These are phyloP conservation scores for Maudiozyma barnettii DNA, from an alignment of 805 yeast genomes.

Conservation along the genomic window DNA sequence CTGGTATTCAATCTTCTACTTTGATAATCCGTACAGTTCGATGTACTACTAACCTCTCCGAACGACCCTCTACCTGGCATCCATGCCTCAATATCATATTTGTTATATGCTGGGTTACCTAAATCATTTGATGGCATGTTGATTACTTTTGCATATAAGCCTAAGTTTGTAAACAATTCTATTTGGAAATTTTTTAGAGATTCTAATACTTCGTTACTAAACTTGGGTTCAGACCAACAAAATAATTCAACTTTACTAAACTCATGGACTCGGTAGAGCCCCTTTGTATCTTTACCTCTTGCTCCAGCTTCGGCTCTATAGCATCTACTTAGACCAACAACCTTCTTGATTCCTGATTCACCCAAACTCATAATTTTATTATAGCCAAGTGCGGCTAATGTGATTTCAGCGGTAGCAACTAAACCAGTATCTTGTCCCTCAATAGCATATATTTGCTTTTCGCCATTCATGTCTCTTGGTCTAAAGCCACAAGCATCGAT, in stretches of 20 bases:
- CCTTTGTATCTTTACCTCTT: slow-evolving; percentile 84
- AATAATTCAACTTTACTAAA: slow-evolving; percentile 91
- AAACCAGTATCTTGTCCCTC: slow-evolving; percentile 47
- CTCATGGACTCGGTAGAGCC: slow-evolving; percentile 90
- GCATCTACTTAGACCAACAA: slow-evolving; percentile 76
- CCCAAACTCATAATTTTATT: slow-evolving; percentile 36
- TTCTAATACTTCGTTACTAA: slow-evolving; percentile 45
- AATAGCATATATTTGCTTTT: slow-evolving; percentile 72
- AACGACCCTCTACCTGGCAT: slow-evolving; percentile 93
- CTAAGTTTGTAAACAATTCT: slow-evolving; percentile 53
- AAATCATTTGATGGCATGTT: slow-evolving; percentile 86
- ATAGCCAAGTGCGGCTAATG: slow-evolving; percentile 72
- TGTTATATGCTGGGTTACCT: slow-evolving; percentile 88
- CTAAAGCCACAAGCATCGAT: slow-evolving; percentile 88
- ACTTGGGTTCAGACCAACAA: slow-evolving; percentile 48
- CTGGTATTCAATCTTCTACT: slow-evolving; percentile 71
- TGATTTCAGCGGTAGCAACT: slow-evolving; percentile 93
- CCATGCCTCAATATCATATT: slow-evolving; percentile 93
- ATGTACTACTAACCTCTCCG: slow-evolving; percentile 89
- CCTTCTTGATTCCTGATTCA: slow-evolving; percentile 43
- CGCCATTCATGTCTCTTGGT: slow-evolving; percentile 82
- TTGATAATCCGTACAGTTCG: slow-evolving; percentile 90
- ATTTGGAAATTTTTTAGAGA: slow-evolving; percentile 56
- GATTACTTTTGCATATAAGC: slow-evolving; percentile 69
- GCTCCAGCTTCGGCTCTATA: slow-evolving; percentile 97